Conservation (phyloP, 495 filamentous ascomycete species). For the Penicillium taxi region DNA sequence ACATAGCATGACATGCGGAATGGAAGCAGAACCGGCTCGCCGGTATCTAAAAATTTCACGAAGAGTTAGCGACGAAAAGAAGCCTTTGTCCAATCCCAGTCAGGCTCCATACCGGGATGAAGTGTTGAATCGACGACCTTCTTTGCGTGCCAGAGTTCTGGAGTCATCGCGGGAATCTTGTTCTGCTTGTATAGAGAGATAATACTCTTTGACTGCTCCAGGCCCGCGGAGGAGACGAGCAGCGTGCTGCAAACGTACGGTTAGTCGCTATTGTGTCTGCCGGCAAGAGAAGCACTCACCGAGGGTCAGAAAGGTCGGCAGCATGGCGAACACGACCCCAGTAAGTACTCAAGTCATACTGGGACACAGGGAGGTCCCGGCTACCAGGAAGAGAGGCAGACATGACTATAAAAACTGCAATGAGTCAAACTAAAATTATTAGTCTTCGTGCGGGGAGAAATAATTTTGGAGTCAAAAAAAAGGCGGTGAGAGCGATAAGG, state of each 20-base stretch:
- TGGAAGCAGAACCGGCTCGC: conserved; percentile 81
- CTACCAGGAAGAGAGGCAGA: conserved; percentile 81
- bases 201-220: conserved; percentile 74
- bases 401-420: conserved; percentile 45
- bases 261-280: too few relatives aligned
- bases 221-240: conserved; percentile 61
- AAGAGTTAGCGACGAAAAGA: conserved; percentile 9
- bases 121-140: conserved; percentile 93
- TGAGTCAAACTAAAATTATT: conserved; percentile 2
- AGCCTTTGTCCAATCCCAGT: neutral
- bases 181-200: conserved; percentile 77
- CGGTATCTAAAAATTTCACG: conserved; percentile 57
- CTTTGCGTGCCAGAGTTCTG: conserved; percentile 90
- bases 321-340: conserved; percentile 91
- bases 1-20: conserved; percentile 97
- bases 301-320: conserved; percentile 85
- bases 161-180: conserved; percentile 66
- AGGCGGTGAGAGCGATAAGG: conserved; percentile 39
- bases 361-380: conserved; percentile 79
- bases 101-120: conserved; percentile 64
- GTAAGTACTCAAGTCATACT: conserved; percentile 87
- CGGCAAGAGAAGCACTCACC: conserved; percentile 65
- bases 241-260: conserved; percentile 55
- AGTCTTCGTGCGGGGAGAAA: conserved; percentile 16
- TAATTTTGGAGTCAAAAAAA: conserved; percentile 17